Conservation (phyloP, 2,329 filamentous ascomycete genomes). For the Fusarium brachygibbosum region DNA sequence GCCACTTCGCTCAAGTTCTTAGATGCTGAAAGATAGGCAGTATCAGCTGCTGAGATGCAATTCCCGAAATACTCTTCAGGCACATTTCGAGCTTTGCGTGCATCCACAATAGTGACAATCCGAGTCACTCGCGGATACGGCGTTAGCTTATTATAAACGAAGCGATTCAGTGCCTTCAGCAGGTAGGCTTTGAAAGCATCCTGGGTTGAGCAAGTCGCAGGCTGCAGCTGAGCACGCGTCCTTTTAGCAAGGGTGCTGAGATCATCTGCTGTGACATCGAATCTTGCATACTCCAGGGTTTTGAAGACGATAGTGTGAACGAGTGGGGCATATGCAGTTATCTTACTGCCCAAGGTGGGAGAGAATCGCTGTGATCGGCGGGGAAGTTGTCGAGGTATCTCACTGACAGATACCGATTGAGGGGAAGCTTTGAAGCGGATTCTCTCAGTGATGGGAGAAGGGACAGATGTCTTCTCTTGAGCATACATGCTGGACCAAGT, state of each 20-base stretch:
- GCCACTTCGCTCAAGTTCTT: background rate
- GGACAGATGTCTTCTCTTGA: background rate
- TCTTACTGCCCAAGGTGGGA: background rate
- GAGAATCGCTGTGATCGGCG: background rate
- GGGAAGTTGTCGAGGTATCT: background rate
- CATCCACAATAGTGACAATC: background rate
- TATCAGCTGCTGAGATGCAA: background rate
- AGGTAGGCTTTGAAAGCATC: background rate
- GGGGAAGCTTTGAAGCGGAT: background rate
- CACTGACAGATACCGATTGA: background rate
- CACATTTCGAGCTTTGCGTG: background rate
- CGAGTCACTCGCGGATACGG: background rate
- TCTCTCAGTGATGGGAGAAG: background rate
- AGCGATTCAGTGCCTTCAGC: background rate
- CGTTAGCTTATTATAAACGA: background rate
- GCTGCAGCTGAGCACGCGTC: background rate
- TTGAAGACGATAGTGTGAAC: slow-evolving; percentile 1
- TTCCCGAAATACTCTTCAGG: background rate
- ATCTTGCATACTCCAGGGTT: background rate
- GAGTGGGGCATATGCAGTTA: background rate
- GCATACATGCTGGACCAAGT: background rate
- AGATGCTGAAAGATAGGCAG: background rate
- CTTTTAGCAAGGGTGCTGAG: background rate
- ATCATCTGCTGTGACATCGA: background rate
- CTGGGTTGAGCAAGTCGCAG: background rate